These are phyloP conservation scores for Alternaria gaisen DNA, from an alignment of 2,329 filamentous ascomycete genomes.

Conservation along the genomic window DNA sequence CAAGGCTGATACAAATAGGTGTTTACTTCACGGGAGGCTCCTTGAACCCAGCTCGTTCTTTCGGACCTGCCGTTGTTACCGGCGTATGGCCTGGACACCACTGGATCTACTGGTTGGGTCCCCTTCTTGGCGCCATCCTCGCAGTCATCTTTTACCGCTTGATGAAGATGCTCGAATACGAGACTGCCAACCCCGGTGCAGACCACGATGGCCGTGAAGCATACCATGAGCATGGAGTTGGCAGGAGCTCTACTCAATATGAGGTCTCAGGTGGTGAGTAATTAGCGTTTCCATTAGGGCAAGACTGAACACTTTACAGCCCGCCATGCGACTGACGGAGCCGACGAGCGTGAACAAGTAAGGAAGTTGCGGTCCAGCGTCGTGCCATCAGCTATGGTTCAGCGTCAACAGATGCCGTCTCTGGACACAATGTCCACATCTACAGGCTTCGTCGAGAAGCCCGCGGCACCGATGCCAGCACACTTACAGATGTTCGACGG, in stretches of 20 bases:
- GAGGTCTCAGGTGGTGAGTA: background rate
- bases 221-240: slow-evolving; percentile 26
- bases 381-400: slow-evolving; percentile 5
- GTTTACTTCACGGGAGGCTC: slow-evolving; percentile 59
- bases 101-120: slow-evolving; percentile 64
- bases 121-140: slow-evolving; percentile 55
- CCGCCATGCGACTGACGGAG: slow-evolving; percentile 36
- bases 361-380: slow-evolving; percentile 21
- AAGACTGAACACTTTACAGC: slow-evolving; percentile 29
- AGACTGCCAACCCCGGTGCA: slow-evolving; percentile 60
- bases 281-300: background rate
- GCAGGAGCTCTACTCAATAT: background rate
- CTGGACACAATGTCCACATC: slow-evolving; percentile 1
- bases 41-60: slow-evolving; percentile 60
- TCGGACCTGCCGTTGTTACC: slow-evolving; percentile 58
- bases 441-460: slow-evolving; percentile 16
- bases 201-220: slow-evolving; percentile 57
- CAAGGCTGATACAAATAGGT: slow-evolving; percentile 38
- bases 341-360: slow-evolving; percentile 38
- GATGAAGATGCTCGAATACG: slow-evolving; percentile 60
- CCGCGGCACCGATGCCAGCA: slow-evolving; percentile 26
- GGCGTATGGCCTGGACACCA: slow-evolving; percentile 55
- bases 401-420: slow-evolving; percentile 11
- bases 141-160: slow-evolving; percentile 60
- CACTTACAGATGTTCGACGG: slow-evolving; percentile 40